Conservation (phyloP, 352 stramenopile genomes). For the Phytophthora litchii region DNA sequence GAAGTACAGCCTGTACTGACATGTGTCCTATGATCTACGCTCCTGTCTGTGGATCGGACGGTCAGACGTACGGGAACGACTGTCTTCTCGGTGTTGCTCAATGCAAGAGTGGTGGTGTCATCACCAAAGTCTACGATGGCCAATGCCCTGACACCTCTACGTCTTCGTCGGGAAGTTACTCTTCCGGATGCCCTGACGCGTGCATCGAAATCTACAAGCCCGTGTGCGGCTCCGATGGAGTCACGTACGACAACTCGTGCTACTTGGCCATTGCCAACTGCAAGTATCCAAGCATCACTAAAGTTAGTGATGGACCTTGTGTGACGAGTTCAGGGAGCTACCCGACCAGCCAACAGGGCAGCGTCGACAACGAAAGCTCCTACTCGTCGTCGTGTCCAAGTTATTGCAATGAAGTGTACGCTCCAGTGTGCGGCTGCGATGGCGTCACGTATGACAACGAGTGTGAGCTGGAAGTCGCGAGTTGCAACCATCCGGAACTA, state of each 20-base stretch:
- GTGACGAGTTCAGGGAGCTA: neutral
- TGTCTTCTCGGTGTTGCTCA: slow-evolving; percentile 32
- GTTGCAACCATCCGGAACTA: slow-evolving; percentile 17
- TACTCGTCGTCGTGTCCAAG: slow-evolving; percentile 15
- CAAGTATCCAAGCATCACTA: slow-evolving; percentile 30
- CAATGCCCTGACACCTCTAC: slow-evolving; percentile 17
- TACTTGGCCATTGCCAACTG: slow-evolving; percentile 37
- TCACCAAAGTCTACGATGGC: slow-evolving; percentile 22
- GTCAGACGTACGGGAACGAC: slow-evolving; percentile 32
- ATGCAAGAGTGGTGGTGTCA: slow-evolving; percentile 26
- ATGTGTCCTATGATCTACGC: slow-evolving; percentile 32
- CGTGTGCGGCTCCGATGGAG: slow-evolving; percentile 16
- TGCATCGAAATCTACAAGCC: slow-evolving; percentile 22
- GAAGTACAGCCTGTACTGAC: slow-evolving; percentile 22
- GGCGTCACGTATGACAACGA: slow-evolving; percentile 38
- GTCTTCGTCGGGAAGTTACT: neutral
- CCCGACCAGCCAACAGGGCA: neutral
- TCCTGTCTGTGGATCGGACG: slow-evolving; percentile 21
- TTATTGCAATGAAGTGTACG: slow-evolving; percentile 26
- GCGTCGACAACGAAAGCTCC: slow-evolving; percentile 3
- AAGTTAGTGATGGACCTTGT: slow-evolving; percentile 42
- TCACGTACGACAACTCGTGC: slow-evolving; percentile 22
- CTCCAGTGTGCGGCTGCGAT: slow-evolving; percentile 36
- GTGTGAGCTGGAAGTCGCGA: slow-evolving; percentile 26
- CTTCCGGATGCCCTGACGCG: slow-evolving; percentile 3